Base-by-base conservation (phyloP, 768 basidiomycete species). In the Termitomyces sp. region DNA sequence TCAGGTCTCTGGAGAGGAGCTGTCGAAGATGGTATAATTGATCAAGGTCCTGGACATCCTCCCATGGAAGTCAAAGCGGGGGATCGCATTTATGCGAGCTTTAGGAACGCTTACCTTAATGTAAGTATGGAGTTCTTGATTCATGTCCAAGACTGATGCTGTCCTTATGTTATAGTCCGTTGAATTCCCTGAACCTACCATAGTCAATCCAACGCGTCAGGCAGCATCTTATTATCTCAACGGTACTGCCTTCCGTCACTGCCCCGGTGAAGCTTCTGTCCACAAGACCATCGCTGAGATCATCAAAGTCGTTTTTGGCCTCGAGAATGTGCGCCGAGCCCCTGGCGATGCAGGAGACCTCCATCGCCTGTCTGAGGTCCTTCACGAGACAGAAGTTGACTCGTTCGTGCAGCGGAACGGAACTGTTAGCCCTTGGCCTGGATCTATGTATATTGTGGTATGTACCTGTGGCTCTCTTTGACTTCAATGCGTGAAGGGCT, bases 301-400 rank as follows among this genome's bases (percentile, higher is more conserved):
- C 39, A 63, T 83, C 51, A 75, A 73, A 64, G 70, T 69, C n/a
- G 68, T 84, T 33, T 80, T 82, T 70, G 72, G 59, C 48, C 61
- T 76, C 33, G 71, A 74, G 60, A 79, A 79, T 61, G 58, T 82
- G 36, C 75, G 77, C 24, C 76, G 78, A 34, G 81, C 78, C 1
- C 68, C 74, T 15, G 81, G 80, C 1, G 63, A 70, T 49, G 67
- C 75, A 12, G 83, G 82, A 1, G 62, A 58, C 33, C 68, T 81
- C 22, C 64, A 66, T 24, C 65, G 71, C 5, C 75, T 75, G 59
- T 62, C 62, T 46, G 65, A 62, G 13, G 39, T 65, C 10, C 52
- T 73, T 13, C 66, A 69, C 39, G 70, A 73, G 55, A 73, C 73
- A 10, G 76, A 75, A 55, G 69, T 66, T 36, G 70, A 73, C 51